Conservation (phyloP, 2,329 filamentous ascomycete species). For the Fusarium phyllophilum region DNA sequence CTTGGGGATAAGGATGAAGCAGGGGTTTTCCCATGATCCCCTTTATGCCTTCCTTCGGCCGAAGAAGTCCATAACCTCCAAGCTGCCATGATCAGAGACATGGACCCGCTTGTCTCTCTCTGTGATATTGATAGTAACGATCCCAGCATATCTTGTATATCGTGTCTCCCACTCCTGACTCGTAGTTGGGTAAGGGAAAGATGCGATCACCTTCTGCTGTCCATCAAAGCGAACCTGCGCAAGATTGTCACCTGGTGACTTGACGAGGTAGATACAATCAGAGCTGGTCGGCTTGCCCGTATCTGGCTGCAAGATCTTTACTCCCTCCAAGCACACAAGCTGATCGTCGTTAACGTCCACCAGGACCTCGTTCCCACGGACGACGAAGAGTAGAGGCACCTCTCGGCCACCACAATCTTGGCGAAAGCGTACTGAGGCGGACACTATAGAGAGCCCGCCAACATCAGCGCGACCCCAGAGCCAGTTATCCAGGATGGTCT, state of each 20-base stretch:
- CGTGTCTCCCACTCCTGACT: background rate
- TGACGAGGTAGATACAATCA: background rate
- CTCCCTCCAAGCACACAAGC: background rate
- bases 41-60: background rate
- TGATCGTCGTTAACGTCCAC: background rate
- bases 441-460: background rate
- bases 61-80: background rate
- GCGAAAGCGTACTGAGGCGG: background rate
- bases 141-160: background rate
- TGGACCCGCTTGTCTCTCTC: background rate
- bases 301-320: background rate
- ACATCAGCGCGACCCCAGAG: background rate
- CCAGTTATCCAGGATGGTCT: background rate
- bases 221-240: background rate
- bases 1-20: background rate
- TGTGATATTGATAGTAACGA: background rate
- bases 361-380: background rate
- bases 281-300: background rate
- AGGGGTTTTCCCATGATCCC: rapidly evolving
- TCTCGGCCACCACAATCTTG: background rate
- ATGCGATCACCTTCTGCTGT: background rate
- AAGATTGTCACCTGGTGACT: background rate
- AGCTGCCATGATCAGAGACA: background rate
- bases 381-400: background rate
- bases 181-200: background rate